Evolutionary conservation across 2,329 filamentous ascomycete genomes (phyloP).

Genomic region (Rutstroemia sydowiana): DNA sequence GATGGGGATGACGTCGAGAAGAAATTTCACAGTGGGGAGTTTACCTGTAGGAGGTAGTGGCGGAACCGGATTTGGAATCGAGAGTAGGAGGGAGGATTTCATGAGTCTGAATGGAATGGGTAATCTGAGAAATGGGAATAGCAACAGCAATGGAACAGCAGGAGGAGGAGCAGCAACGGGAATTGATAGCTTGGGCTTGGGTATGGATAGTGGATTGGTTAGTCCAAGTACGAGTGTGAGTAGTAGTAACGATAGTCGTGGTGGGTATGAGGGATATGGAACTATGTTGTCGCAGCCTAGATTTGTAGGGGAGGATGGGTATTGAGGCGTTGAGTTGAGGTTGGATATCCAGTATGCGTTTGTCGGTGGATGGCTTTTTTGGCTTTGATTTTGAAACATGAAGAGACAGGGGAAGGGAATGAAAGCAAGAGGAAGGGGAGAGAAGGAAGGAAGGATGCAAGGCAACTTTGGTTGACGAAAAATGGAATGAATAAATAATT

Average conservation of each 20-base stretch:
- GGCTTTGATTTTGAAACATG: background rate
- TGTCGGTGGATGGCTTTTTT: too few species aligned
- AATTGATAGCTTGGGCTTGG: conserved; percentile 16
- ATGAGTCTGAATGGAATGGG: too few species aligned
- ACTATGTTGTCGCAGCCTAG: conserved; percentile 3
- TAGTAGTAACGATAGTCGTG: conserved; percentile 19
- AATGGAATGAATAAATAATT: too few species aligned
- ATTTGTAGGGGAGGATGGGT: conserved; percentile 2
- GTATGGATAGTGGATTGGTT: conserved; percentile 25
- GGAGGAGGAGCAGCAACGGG: conserved; percentile 7
- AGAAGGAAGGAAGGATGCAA: background rate
- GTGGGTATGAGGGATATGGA: conserved; percentile 15
- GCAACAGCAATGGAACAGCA: conserved; percentile 18
- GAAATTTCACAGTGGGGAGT: background rate
- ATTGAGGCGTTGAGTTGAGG: background rate
- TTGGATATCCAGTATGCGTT: too few species aligned
- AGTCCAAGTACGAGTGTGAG: conserved; percentile 30
- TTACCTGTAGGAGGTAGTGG: background rate
- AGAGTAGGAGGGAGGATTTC: background rate
- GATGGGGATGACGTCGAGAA: background rate
- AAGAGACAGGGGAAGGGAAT: background rate
- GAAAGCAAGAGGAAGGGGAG: background rate
- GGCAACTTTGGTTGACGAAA: too few species aligned
- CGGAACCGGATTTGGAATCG: conserved; percentile 2
- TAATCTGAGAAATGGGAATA: conserved; percentile 1